Percentiles rank a stretch among this genome's conserved stretches.
Conservation (phyloP, 805 yeast species). For the Kluyveromyces siamensis region DNA sequence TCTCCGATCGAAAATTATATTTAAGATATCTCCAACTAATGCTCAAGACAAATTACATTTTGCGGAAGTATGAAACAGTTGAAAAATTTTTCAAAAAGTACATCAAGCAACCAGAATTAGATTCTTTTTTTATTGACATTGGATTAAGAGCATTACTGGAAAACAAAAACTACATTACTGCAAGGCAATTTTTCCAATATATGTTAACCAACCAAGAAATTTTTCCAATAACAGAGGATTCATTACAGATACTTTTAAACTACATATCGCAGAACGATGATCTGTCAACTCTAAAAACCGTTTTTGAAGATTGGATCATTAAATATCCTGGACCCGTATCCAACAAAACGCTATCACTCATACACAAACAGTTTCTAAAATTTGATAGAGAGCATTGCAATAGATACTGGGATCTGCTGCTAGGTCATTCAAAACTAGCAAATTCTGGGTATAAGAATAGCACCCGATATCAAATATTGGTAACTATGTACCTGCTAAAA, state of each 20-base stretch:
- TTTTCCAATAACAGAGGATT: slow-evolving; percentile 15
- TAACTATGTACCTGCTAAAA: not conserved
- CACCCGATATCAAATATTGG: not conserved
- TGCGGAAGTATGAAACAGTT: slow-evolving; percentile 15
- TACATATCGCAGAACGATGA: slow-evolving; percentile 13
- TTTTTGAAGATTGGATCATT: slow-evolving; percentile 19
- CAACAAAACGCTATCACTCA: slow-evolving; percentile 9
- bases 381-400: slow-evolving; percentile 3
- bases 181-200: slow-evolving; percentile 25
- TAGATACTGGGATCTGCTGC: slow-evolving; percentile 7
- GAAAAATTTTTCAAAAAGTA: slow-evolving; percentile 22
- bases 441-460: slow-evolving; percentile 11
- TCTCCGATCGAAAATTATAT: not conserved
- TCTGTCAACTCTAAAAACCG: slow-evolving; percentile 11
- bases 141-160: slow-evolving; percentile 22
- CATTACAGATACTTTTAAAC: slow-evolving; percentile 13
- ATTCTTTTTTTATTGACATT: slow-evolving; percentile 13
- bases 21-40: slow-evolving; percentile 10
- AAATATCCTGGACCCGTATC: slow-evolving; percentile 2
- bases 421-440: slow-evolving; percentile 8
- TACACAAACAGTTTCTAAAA: slow-evolving; percentile 15
- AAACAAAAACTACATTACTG: slow-evolving; percentile 20
- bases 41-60: slow-evolving; percentile 11
- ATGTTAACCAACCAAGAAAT: slow-evolving; percentile 22
- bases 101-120: slow-evolving; percentile 16